Base-by-base conservation (phyloP, 202 grass and related monocot genomes). In the Bolboschoenoplectus hybrid region DNA sequence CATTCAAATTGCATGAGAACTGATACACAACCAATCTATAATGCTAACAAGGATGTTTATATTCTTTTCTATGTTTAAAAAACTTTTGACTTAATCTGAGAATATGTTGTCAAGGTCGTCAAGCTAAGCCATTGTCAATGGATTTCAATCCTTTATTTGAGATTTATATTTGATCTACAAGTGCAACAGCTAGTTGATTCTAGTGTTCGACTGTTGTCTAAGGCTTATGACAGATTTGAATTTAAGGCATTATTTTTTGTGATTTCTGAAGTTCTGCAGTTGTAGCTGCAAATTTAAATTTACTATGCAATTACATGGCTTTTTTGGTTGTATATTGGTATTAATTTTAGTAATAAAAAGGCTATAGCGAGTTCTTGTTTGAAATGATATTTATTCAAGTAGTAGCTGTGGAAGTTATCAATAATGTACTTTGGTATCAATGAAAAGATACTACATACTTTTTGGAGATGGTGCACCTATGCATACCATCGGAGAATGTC, bases 221-320 rank as follows among this genome's bases (percentile, higher is more conserved):
- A 60, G 52, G 53, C 35, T 60, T 58, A 58, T 34, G 7, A 79
- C 46, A 38, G 51, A 35, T 56, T 57, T 57, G 4, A 36, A 78
- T 78, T 56, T 39, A 49, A 38, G 52, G 9, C 35, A 57, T 57
- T 78, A 39, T 78, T 39, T 53, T 74, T 74, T 50, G 19, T 74
- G 14, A 57, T 78, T 78, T 41, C 52, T 41, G 52, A 40, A 79
- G 75, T 79, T n/a, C 17, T 39, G 74, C 35, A 41, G 74, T 58
- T 75, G 6, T 76, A 38, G 11, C 19, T 53, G 16, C 26, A 76
- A 55, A 76, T 76, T 46, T 53, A 32, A 76, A 4, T 53, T 55
- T 76, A 76, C 9, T 53, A 16, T 3, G 3, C 26, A 75, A 75
- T 9, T 52, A 53, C 72, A 26, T 35, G n/a, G 34, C 3, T 13